A percentile compares a stretch with the other conserved stretches of the same genome.
Evolutionary conservation across 352 stramenopile species (phyloP).

Genomic region (Globisporangium rhizosaccharum): DNA sequence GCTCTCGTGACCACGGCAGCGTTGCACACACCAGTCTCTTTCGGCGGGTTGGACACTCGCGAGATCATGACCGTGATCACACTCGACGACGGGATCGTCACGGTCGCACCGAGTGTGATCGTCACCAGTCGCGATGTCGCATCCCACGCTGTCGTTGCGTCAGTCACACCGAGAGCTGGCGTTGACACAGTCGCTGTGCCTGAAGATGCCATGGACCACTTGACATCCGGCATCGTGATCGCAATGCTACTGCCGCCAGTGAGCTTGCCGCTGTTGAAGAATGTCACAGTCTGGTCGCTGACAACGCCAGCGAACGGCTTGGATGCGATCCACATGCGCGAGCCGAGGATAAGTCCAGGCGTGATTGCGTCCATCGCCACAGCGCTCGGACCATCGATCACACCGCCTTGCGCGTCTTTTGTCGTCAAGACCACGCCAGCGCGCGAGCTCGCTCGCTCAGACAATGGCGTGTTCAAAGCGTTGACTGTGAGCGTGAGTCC

Average conservation of each 20-base stretch:
- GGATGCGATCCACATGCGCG: slow-evolving; percentile 35
- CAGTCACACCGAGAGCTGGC: slow-evolving; percentile 21
- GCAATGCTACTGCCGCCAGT: slow-evolving; percentile 29
- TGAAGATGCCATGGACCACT: slow-evolving; percentile 31
- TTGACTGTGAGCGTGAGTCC: slow-evolving; percentile 27
- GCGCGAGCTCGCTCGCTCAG: slow-evolving; percentile 21
- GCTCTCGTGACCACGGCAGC: slow-evolving; percentile 31
- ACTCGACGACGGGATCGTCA: slow-evolving; percentile 23
- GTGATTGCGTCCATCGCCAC: slow-evolving; percentile 40
- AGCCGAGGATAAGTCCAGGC: slow-evolving; percentile 36
- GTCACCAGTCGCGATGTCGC: slow-evolving; percentile 20
- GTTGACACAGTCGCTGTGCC: slow-evolving; percentile 25
- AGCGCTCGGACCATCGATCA: slow-evolving; percentile 46
- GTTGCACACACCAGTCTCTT: slow-evolving; percentile 39
- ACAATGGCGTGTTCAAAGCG: slow-evolving; percentile 36
- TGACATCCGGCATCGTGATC: slow-evolving; percentile 35
- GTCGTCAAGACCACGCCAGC: slow-evolving; percentile 28
- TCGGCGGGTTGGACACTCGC: slow-evolving; percentile 43
- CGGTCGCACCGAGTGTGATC: slow-evolving; percentile 22
- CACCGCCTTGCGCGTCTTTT: slow-evolving; percentile 25
- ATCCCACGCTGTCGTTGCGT: slow-evolving; percentile 31
- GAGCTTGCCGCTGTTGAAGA: slow-evolving; percentile 39
- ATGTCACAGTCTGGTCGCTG: slow-evolving; percentile 38
- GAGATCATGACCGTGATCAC: slow-evolving; percentile 26
- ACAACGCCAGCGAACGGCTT: slow-evolving; percentile 40